A percentile compares a stretch with the other conserved stretches of the same genome.
These are phyloP conservation scores for Leucogyrophana mollusca DNA, from an alignment of 768 basidiomycete species.

Conservation along the genomic window DNA sequence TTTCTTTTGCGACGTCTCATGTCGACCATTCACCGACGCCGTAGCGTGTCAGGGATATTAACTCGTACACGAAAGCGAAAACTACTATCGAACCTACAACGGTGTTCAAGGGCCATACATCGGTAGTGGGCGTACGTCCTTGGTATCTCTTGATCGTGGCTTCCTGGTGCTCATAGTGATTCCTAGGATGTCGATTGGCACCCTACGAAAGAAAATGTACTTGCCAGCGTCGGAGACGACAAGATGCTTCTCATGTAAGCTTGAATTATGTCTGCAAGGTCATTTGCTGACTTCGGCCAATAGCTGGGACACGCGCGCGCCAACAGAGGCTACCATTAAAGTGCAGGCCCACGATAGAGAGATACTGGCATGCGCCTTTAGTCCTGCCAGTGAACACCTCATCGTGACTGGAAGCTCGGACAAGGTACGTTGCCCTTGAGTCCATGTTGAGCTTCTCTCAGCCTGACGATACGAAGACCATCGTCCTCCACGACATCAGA, in stretches of 20 bases:
- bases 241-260: slow-evolving; percentile 90
- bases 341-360: slow-evolving; percentile 88
- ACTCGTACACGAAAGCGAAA: slow-evolving; percentile 79
- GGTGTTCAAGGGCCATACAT: slow-evolving; percentile 85
- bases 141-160: neutral
- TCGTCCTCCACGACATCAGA: slow-evolving; percentile 85
- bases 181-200: slow-evolving; percentile 96
- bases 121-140: slow-evolving; percentile 81
- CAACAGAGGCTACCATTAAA: slow-evolving; percentile 64
- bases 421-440: slow-evolving; percentile 53
- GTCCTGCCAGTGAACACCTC: slow-evolving; percentile 75
- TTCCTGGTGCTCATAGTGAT: slow-evolving; percentile 8
- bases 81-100: slow-evolving; percentile 79
- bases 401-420: slow-evolving; percentile 92
- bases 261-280: neutral
- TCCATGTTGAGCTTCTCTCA: neutral
- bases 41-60: slow-evolving; percentile 74
- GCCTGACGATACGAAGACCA: slow-evolving; percentile 54
- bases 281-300: slow-evolving; percentile 1
- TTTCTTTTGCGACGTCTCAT: neutral
- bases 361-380: slow-evolving; percentile 89
- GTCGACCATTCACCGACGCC: neutral
- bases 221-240: slow-evolving; percentile 96
- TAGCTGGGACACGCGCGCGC: slow-evolving; percentile 91
- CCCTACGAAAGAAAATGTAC: slow-evolving; percentile 72